Evolutionary conservation across 768 basidiomycete species (phyloP).

Genomic region (Collybiopsis confluens): DNA sequence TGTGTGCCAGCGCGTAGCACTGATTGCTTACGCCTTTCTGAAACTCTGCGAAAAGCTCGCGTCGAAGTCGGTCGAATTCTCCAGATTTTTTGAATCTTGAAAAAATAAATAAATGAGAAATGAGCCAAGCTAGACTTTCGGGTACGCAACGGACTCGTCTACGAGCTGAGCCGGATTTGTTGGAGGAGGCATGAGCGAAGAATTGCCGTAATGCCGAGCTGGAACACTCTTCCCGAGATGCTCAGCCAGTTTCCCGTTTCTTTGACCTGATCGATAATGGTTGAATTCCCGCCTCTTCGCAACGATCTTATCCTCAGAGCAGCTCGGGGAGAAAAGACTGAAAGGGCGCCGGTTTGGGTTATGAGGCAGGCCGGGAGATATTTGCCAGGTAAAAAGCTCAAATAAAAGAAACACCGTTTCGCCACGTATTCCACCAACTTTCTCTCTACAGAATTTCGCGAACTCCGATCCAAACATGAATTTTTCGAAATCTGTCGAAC

Average conservation of each 20-base stretch:
- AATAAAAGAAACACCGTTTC: no score
- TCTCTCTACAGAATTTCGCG: constrained; percentile 69
- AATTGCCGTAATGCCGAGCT: no score
- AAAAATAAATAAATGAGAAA: constrained; percentile 4
- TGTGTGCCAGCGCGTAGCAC: no score
- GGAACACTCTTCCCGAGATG: no score
- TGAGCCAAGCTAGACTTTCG: no score
- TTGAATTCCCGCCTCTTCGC: constrained; percentile 65
- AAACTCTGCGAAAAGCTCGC: constrained; percentile 60
- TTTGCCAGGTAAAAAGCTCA: constrained; percentile 94
- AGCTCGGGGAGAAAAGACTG: constrained; percentile 79
- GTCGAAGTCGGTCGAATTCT: constrained; percentile 69
- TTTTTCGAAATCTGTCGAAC: constrained; percentile 96
- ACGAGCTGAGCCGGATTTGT: constrained; percentile 58
- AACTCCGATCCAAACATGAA: constrained; percentile 78
- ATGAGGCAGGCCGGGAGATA: constrained; percentile 98
- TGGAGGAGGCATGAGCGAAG: no score
- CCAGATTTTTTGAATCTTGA: constrained; percentile 77
- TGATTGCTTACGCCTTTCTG: constrained; percentile 49
- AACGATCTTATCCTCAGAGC: constrained; percentile 91
- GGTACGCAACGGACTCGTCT: constrained; percentile 45
- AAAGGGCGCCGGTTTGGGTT: constrained; percentile 95
- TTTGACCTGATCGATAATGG: no score
- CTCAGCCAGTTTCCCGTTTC: no score
- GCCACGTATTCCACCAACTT: no score